Evolutionary conservation across 257 asterid genomes (phyloP).

Genomic region (Ligustrum vulgare): DNA sequence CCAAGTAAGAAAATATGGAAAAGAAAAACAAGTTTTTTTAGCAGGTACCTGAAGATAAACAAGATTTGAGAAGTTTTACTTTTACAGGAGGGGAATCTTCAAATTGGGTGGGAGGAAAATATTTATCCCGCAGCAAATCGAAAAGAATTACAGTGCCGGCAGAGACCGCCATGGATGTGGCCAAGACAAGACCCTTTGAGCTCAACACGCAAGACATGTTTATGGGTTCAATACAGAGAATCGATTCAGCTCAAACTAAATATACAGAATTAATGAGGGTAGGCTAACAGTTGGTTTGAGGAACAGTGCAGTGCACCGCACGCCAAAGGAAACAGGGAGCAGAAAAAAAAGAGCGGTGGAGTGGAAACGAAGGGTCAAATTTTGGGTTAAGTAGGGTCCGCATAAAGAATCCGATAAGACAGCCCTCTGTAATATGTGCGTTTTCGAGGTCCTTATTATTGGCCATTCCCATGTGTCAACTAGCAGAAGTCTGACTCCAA

Average conservation of each 20-base stretch:
- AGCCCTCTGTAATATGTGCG: neutral
- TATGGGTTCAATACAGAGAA: neutral
- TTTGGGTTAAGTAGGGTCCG: neutral
- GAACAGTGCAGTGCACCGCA: neutral
- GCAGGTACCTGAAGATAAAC: slow-evolving; percentile 59
- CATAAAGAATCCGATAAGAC: too few species aligned
- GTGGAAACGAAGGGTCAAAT: neutral
- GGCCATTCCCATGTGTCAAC: neutral
- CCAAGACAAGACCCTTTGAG: slow-evolving; percentile 65
- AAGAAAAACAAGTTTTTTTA: neutral
- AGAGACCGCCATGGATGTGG: slow-evolving; percentile 87
- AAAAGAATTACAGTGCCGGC: slow-evolving; percentile 66
- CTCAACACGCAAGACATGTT: slow-evolving; percentile 47
- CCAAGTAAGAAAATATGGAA: neutral
- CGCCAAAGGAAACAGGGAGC: neutral
- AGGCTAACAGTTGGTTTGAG: neutral
- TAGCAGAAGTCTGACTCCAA: neutral
- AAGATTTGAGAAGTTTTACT: slow-evolving; percentile 40
- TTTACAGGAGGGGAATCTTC: slow-evolving; percentile 18
- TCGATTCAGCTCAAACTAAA: neutral
- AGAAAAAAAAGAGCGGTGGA: neutral
- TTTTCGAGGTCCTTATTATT: neutral
- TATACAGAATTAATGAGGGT: neutral
- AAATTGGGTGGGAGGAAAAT: neutral
- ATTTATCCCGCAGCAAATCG: slow-evolving; percentile 51